Evolutionary conservation across 176 grass and related monocot genomes (phyloP), one percentile per base, ranked within the genome.

Genomic region (Elaeis guineensis): DNA sequence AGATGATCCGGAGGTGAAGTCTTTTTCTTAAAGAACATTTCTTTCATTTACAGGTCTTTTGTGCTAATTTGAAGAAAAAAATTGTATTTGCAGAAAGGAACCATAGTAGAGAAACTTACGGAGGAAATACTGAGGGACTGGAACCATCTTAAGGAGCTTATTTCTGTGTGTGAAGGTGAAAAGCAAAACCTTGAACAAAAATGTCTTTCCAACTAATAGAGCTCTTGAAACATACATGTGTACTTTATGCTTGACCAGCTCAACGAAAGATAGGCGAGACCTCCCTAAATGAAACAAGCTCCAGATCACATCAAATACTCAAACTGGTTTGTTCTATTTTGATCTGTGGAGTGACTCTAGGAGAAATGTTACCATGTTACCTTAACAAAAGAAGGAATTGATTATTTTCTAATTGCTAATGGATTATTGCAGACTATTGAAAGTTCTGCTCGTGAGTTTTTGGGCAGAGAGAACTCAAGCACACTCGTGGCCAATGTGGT

Each of bases 291-390:
- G 85, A 89, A 83, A 83, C 79, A 62, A 95, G 90, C 78, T 95
- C 90, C 59, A 86, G 90, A 95, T 95, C 90, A 21, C 90, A 95
- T 80, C 90, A 95, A 66, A 86, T 95, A 69, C 85, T 89, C 68
- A 86, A 80, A 83, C 52, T 95, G 90, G 85, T 95, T 75, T 61
- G 85, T 57, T 29, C 25, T 25, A 18, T 50, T 77, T 65, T 78
- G 22, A 44, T 67, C 61, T 52, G 50, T 32, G 5, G 39, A 50
- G 49, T 50, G 57, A 70, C 29, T 69, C 28, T 64, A 57, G 15
- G 14, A 61, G 69, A 60, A 20, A 69, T 29, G 35, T 59, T 55
- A 28, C 16, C 61, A 23, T 53, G 12, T 16, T 74, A 61, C 16
- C 63, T 56, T 64, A 52, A 52, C 55, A 67, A 49, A 5, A 66